Percentiles rank a stretch among this genome's conserved stretches.
phyloP scores from a whole-genome alignment of 2,329 filamentous ascomycete species.

The Aspergillus caelatus region DNA sequence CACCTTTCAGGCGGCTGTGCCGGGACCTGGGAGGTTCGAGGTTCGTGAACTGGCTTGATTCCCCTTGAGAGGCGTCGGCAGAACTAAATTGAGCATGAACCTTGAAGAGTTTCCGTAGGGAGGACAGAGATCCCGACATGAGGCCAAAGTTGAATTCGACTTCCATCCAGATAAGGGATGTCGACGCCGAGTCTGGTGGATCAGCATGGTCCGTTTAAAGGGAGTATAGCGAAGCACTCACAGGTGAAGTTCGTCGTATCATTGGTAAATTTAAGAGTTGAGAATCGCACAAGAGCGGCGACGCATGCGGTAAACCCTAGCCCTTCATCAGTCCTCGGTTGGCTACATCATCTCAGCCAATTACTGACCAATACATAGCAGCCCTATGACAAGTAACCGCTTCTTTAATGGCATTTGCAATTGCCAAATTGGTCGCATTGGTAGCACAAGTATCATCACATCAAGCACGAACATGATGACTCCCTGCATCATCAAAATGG shows the following conservation, averaged over 20 bases:
- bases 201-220: background rate
- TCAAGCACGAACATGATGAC: constrained; percentile 24
- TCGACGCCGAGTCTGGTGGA: constrained; percentile 17
- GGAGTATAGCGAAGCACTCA: constrained; percentile 4
- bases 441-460: constrained; percentile 21
- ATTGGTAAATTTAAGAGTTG: constrained; percentile 17
- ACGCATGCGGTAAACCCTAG: constrained; percentile 19
- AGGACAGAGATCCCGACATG: constrained; percentile 22
- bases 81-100: background rate
- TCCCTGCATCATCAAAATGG: constrained; percentile 18
- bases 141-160: constrained; percentile 26
- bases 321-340: background rate
- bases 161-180: constrained; percentile 25
- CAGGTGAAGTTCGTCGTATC: constrained; percentile 22
- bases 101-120: background rate
- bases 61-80: background rate
- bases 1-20: background rate
- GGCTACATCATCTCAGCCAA: background rate
- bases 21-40: background rate
- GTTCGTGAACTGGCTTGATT: background rate
- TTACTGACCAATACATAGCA: constrained; percentile 13
- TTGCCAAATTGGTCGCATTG: constrained; percentile 22
- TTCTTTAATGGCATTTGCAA: constrained; percentile 23
- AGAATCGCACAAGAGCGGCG: constrained; percentile 23
- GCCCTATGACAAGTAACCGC: constrained; percentile 7